Evolutionary conservation across 2,329 filamentous ascomycete species (phyloP).

Genomic region (Tolypocladium nubicola): DNA sequence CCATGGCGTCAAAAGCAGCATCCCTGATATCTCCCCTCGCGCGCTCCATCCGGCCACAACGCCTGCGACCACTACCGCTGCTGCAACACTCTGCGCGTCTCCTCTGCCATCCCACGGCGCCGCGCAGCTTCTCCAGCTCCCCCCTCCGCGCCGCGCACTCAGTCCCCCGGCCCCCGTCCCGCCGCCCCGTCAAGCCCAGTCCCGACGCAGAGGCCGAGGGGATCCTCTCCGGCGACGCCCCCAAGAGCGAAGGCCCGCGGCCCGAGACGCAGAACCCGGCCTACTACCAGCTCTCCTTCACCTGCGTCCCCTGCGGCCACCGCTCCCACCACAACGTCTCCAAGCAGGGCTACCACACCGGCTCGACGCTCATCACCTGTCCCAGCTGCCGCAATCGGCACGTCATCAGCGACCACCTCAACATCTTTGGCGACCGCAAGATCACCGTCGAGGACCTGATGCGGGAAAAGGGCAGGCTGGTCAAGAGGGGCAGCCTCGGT

Average conservation of each 20-base stretch:
- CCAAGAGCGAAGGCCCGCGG: constrained; percentile 17
- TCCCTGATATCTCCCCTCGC: not conserved
- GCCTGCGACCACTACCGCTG: constrained; percentile 9
- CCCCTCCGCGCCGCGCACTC: constrained; percentile 20
- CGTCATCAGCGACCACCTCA: constrained; percentile 81
- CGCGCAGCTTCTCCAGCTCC: constrained; percentile 4
- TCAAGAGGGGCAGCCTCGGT: constrained; percentile 61
- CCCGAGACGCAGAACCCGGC: constrained; percentile 36
- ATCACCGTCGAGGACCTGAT: constrained; percentile 70
- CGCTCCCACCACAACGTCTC: constrained; percentile 79
- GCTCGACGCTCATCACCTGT: constrained; percentile 81
- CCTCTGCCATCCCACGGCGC: constrained; percentile 4
- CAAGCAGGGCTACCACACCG: constrained; percentile 91
- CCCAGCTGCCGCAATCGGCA: constrained; percentile 79
- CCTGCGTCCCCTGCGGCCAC: constrained; percentile 73
- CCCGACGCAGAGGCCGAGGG: constrained; percentile 4
- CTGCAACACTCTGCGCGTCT: constrained; percentile 6
- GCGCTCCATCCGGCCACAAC: constrained; percentile 6
- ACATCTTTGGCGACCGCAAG: constrained; percentile 61
- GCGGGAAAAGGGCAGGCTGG: constrained; percentile 60
- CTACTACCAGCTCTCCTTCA: constrained; percentile 82
- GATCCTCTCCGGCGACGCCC: constrained; percentile 6
- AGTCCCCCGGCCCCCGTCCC: constrained; percentile 22
- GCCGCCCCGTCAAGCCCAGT: constrained; percentile 3
- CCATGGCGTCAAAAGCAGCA: constrained; percentile 19